phyloP scores from a whole-genome alignment of 164 flowering plant genomes.

The Sedum album region DNA sequence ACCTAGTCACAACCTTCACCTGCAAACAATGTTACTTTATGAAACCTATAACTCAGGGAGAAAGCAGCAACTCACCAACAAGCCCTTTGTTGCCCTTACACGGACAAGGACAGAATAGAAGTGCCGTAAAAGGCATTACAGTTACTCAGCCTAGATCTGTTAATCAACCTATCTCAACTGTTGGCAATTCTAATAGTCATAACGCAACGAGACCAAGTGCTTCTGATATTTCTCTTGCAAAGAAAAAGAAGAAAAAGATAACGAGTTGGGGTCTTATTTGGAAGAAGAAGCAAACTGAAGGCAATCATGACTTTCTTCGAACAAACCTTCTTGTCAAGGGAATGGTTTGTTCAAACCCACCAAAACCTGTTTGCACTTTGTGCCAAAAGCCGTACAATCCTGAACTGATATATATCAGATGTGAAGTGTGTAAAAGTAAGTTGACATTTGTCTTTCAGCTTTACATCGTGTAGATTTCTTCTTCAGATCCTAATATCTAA shows the following conservation, averaged over 20 bases:
- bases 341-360: constrained; percentile 13
- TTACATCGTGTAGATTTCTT: neutral
- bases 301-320: constrained; percentile 46
- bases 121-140: constrained; percentile 15
- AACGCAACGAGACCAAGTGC: constrained; percentile 15
- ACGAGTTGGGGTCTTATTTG: constrained; percentile 52
- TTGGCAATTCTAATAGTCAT: neutral
- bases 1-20: constrained; percentile 18
- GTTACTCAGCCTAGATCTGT: constrained; percentile 16
- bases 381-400: constrained; percentile 65
- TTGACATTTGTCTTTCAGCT: neutral
- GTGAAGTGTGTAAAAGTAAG: constrained; percentile 76
- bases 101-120: constrained; percentile 24
- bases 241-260: constrained; percentile 21
- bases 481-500: neutral
- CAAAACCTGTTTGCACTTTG: constrained; percentile 41
- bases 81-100: constrained; percentile 33
- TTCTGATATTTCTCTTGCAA: constrained; percentile 19
- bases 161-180: constrained; percentile 17
- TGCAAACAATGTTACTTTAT: constrained; percentile 56
- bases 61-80: constrained; percentile 29
- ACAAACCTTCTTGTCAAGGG: constrained; percentile 49
- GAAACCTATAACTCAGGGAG: constrained; percentile 17
- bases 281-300: constrained; percentile 47
- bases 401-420: constrained; percentile 67